A percentile compares a stretch with the other conserved stretches of the same genome.
Conservation (phyloP, 331 rosid species). For the Erythrophleum ivorense region DNA sequence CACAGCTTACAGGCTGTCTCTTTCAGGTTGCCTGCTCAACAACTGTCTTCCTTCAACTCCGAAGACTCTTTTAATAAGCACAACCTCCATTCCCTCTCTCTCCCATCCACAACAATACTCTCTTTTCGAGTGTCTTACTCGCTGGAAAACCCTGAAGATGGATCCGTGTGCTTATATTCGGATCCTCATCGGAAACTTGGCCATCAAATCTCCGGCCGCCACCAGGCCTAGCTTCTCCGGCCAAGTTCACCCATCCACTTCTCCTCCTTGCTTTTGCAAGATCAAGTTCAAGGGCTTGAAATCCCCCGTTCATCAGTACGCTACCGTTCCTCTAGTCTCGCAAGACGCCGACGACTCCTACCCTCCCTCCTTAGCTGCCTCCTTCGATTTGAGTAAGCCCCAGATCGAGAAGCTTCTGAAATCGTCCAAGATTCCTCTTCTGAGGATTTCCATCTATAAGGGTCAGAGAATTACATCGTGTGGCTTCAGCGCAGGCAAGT, state of each 20-base stretch:
- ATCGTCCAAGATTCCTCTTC: slow-evolving; percentile 36
- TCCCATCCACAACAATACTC: neutral
- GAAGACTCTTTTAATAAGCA: neutral
- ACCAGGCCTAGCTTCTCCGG: slow-evolving; percentile 65
- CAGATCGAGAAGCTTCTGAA: slow-evolving; percentile 50
- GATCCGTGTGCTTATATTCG: slow-evolving; percentile 89
- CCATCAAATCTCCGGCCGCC: slow-evolving; percentile 61
- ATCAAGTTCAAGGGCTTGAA: slow-evolving; percentile 57
- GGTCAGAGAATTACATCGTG: slow-evolving; percentile 49
- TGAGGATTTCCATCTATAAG: slow-evolving; percentile 61
- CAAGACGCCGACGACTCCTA: slow-evolving; percentile 4
- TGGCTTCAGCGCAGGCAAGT: slow-evolving; percentile 47
- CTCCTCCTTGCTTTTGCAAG: slow-evolving; percentile 74
- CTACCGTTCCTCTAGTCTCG: slow-evolving; percentile 51
- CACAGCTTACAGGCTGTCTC: slow-evolving; percentile 46
- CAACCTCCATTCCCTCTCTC: neutral
- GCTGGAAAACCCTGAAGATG: slow-evolving; percentile 47
- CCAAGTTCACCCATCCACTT: slow-evolving; percentile 65
- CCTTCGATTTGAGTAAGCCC: slow-evolving; percentile 63
- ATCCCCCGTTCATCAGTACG: slow-evolving; percentile 43
- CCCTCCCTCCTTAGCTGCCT: slow-evolving; percentile 61
- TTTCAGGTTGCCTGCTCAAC: slow-evolving; percentile 21
- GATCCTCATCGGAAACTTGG: slow-evolving; percentile 79
- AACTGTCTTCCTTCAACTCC: slow-evolving; percentile 3
- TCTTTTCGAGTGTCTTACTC: neutral